These are phyloP conservation scores for Blastomyces emzantsi DNA, from an alignment of 2,329 filamentous ascomycete genomes.

Conservation along the genomic window DNA sequence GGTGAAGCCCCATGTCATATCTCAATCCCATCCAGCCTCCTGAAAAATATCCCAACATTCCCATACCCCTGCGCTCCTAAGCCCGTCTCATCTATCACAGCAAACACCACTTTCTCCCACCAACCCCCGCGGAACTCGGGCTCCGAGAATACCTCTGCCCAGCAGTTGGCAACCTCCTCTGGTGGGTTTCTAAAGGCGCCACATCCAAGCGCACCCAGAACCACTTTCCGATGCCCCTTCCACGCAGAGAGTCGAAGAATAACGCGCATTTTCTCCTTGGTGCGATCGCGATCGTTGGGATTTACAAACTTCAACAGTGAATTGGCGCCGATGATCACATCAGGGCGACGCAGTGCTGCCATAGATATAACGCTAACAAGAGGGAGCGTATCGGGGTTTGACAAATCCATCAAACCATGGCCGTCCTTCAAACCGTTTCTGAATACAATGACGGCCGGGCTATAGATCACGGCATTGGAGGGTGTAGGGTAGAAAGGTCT, in stretches of 20 bases:
- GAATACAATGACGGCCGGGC: conserved; percentile 12
- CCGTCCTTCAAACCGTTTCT: conserved; percentile 6
- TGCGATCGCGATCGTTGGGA: conserved; percentile 6
- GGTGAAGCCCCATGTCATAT: neutral
- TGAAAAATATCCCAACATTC: conserved; percentile 17
- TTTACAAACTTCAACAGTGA: conserved; percentile 4
- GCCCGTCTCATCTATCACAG: conserved; percentile 37
- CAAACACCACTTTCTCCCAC: conserved; percentile 54
- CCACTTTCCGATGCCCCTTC: conserved; percentile 20
- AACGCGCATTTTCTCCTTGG: conserved; percentile 13
- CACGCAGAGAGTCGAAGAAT: conserved; percentile 12
- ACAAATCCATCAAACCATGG: conserved; percentile 9
- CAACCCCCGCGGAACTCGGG: conserved; percentile 50
- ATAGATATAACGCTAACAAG: conserved; percentile 12
- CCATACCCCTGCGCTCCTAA: conserved; percentile 22
- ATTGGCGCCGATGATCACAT: neutral
- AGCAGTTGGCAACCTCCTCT: conserved; percentile 48
- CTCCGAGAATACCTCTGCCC: conserved; percentile 49
- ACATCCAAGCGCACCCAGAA: conserved; percentile 56
- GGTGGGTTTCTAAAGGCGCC: conserved; percentile 53
- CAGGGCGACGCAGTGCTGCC: conserved; percentile 10
- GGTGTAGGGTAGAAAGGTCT: conserved; percentile 11
- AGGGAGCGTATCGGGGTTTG: conserved; percentile 7
- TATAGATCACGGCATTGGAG: conserved; percentile 8
- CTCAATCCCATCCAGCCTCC: conserved; percentile 11